A percentile compares a stretch with the other conserved stretches of the same genome.
Evolutionary conservation across 768 basidiomycete genomes (phyloP).

Genomic region (Boletus vinaceobasis): DNA sequence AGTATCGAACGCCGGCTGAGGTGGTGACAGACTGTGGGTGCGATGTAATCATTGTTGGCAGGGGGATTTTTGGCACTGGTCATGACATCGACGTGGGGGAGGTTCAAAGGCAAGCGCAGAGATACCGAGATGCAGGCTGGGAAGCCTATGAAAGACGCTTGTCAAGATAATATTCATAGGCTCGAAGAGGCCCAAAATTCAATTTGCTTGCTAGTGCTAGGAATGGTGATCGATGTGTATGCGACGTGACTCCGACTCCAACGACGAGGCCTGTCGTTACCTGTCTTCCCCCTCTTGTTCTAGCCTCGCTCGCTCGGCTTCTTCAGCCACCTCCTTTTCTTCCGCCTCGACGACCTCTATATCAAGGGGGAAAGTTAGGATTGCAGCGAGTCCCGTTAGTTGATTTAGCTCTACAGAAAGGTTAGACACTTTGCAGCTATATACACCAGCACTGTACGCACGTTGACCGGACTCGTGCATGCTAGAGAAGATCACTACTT

Average conservation of each 20-base stretch:
- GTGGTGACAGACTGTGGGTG: conserved; percentile 80
- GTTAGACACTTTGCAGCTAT: neutral
- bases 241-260: neutral
- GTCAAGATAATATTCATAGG: conserved; percentile 7
- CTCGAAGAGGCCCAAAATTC: neutral
- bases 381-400: conserved; percentile 91
- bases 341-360: conserved; percentile 93
- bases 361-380: conserved; percentile 93
- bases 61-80: conserved; percentile 82
- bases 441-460: conserved; percentile 38
- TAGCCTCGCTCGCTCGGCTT: conserved; percentile 24
- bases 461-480: conserved; percentile 99
- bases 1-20: conserved; percentile 86
- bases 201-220: neutral
- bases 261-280: neutral
- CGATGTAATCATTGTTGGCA: conserved; percentile 96
- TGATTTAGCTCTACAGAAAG: conserved; percentile 80
- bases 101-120: conserved; percentile 64
- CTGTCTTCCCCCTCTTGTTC: conserved; percentile 6
- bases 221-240: neutral
- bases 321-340: conserved; percentile 69
- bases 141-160: conserved; percentile 73
- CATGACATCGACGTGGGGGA: conserved; percentile 38
- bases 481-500: conserved; percentile 95
- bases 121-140: conserved; percentile 88